Base-by-base conservation (phyloP, 225 moss, liverwort and hornwort species). In the Bryum argenteum region DNA sequence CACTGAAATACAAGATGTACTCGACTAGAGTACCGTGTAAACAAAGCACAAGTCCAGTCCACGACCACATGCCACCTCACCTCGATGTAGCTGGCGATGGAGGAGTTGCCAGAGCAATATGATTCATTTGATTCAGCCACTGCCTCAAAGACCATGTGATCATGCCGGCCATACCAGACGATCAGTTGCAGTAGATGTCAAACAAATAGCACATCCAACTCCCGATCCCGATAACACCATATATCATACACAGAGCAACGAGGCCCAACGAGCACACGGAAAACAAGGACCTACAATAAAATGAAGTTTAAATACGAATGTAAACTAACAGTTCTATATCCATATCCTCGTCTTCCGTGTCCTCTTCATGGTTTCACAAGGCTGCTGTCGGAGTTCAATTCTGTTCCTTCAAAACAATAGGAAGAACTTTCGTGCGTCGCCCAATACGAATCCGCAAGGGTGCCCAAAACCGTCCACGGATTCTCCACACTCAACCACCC, bases 31-130 rank as follows among this genome's bases (percentile, higher is more conserved):
- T 28, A 40, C 42, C 17, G 67, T 16, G 10, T 18, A 68, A 15
- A 62, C 42, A 66, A 53, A 76, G 54, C 66, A 77, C 51, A 8
- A 18, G 66, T 84, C 69, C 74, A 70, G 44, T 67, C 70, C 73
- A 70, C 66, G 42, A 80, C 66, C 61, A 65, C 47, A 66, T 51
- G 61, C 33, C 69, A 54, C 61, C 65, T 69, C 73, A 98, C 97
- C 97, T 98, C 97, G 58, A 98, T 94, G 69, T 94, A 98, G 84
- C 84, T 91, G 53, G 94, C 94, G 79, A 94, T 94, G 38, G 94
- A 85, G 53, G 92, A 94, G 78, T 91, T 92, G 83, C 94, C 94
- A 42, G 97, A 98, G 74, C 97, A 92, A 72, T 98, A 90, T 10
- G 89, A 81, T 84, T 97, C 97, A 67, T 97, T 98, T 40, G 91